Base-by-base conservation (phyloP, 108 stramenopile genomes). In the Cyclotella choctawhatcheeana region DNA sequence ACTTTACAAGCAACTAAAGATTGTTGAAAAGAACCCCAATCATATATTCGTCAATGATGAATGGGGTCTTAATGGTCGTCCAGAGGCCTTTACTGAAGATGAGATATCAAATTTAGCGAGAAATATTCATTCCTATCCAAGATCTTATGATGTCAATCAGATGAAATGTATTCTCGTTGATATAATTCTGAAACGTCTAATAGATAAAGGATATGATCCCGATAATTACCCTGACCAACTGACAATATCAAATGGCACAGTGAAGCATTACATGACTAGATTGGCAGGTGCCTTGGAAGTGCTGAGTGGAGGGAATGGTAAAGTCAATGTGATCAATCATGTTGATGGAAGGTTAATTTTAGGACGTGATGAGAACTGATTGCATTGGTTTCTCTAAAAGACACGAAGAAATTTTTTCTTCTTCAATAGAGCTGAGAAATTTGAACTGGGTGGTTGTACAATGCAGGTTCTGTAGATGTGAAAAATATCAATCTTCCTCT, bases 321-420 rank as follows among this genome's bases (percentile, higher is more conserved):
- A 22, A 24, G 51, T 2, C 22, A 52, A 5, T 2, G 22, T 52
- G 4, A 24, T 52, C 5, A 5, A 2, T 18, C 5, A 52, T 52
- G 21, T 52, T 3, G 51, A 52, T 52, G 51, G 51, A 22, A 52
- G 24, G 51, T 52, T 52, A 22, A 52, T 52, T 22, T 52, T 52
- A 22, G 51, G 51, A 52, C n/a, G 51, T 18, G 22, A 1, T 22
- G 51, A 52, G n/a, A n/a, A n/a, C n/a, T n/a, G n/a, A n/a, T n/a
- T n/a, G n/a, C n/a, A n/a, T n/a, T n/a, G n/a, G n/a, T n/a, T n/a
- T n/a, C n/a, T n/a, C n/a, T n/a, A n/a, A n/a, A n/a, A n/a, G n/a
- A n/a, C n/a, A n/a, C n/a, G n/a, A n/a, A n/a, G n/a, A n/a, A n/a
- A n/a, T n/a, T n/a, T n/a, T n/a, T n/a, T n/a, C n/a, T n/a, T n/a